A percentile compares a stretch with the other conserved stretches of the same genome.
These are phyloP conservation scores for Multifurca ochricompacta DNA, from an alignment of 768 basidiomycete genomes.

Conservation along the genomic window DNA sequence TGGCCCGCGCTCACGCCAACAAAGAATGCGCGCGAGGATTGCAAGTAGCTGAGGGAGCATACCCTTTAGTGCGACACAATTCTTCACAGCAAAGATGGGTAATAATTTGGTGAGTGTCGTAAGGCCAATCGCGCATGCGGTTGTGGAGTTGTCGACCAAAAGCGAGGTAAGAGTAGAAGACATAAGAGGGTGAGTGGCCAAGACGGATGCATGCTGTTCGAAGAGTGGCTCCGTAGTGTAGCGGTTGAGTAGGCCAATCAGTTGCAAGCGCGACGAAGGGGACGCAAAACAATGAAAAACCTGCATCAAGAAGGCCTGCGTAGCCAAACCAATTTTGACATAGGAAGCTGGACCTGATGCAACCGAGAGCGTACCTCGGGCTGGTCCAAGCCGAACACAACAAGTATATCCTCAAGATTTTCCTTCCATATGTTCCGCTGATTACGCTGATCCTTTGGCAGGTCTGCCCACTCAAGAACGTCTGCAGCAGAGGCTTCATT, in stretches of 20 bases:
- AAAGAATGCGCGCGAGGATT: constrained; percentile 62
- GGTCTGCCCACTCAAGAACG: constrained; percentile 63
- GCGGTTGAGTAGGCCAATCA: constrained; percentile 56
- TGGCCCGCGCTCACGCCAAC: constrained; percentile 57
- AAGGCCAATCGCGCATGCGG: constrained; percentile 55
- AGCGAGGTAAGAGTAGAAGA: constrained; percentile 58
- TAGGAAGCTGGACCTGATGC: not conserved
- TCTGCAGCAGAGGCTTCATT: constrained; percentile 71
- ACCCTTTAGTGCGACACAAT: constrained; percentile 45
- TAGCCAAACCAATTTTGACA: not conserved
- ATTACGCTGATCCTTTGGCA: constrained; percentile 55
- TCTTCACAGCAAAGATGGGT: constrained; percentile 64
- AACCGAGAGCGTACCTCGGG: constrained; percentile 48
- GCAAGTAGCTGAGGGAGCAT: constrained; percentile 59
- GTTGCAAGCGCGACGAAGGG: constrained; percentile 59
- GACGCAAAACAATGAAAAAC: constrained; percentile 52
- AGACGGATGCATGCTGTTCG: constrained; percentile 35
- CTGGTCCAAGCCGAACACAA: constrained; percentile 52
- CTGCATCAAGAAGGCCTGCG: constrained; percentile 63
- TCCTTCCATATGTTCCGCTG: constrained; percentile 61
- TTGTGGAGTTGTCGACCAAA: constrained; percentile 68
- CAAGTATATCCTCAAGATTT: constrained; percentile 69
- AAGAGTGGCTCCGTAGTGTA: constrained; percentile 53
- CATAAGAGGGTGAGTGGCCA: constrained; percentile 59
- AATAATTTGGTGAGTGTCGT: constrained; percentile 61